Base-by-base conservation (phyloP, 306 rosid genomes). In the Carpinus fangiana region DNA sequence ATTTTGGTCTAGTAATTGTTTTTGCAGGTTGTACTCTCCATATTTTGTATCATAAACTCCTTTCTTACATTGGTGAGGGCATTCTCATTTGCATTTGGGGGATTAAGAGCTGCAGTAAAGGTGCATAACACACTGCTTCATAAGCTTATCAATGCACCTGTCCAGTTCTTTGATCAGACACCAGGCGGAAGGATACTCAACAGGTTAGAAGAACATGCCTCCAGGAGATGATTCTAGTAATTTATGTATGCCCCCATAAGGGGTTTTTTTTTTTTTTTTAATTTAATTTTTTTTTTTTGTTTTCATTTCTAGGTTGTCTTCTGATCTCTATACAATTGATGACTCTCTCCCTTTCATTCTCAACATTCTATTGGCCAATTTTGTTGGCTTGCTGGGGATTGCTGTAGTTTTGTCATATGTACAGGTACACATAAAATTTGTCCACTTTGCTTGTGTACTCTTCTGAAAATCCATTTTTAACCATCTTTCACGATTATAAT, bases 281-380 rank as follows among this genome's bases (percentile, higher is more conserved):
- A 18, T 47, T 73, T 60, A n/a, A n/a, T n/a, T n/a, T n/a, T n/a
- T n/a, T n/a, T 72, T 62, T 73, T 80, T 67, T 78, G 73, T 54
- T 61, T 43, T 75, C 73, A 77, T 74, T 68, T 73, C 66, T n/a
- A 94, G 98, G 93, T 74, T 94, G 56, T 94, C 98, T 80, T 94
- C 98, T 16, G 98, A 94, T 90, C 95, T 94, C 36, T 94, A 94
- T 82, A 94, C 92, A 69, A 94, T 92, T 45, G 98, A 94, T 76
- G 97, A 94, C 83, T 94, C 98, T 48, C 98, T 94, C 81, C 98
- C 98, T 7, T 94, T 94, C 83, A 90, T 94, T 73, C 85, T 92
- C 85, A 94, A 94, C 90, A 92, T 94, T 89, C 97, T 94, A 76
- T 84, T 94, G 52, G 98, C 98, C 74, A 94, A 94, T 85, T 92